Evolutionary conservation across 441 rosid genomes (phyloP), one percentile per base, ranked within the genome.

Genomic region (Omphalea diandra): DNA sequence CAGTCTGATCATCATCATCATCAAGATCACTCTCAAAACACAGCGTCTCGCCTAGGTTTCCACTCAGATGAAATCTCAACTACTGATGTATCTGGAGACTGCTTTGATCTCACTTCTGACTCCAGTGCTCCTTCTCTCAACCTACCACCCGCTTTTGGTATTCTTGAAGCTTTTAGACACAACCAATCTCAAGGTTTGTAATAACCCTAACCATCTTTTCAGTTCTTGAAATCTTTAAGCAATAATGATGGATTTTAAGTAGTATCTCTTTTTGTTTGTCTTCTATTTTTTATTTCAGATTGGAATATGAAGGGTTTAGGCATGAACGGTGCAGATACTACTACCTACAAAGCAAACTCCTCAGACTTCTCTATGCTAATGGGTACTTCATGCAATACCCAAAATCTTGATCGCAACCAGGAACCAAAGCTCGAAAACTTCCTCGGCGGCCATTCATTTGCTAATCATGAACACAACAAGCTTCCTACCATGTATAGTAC

Each of bases 391-490:
- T 82, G 93, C 91, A 86, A 72, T 70, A 69, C 32, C 33, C 85
- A 80, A 69, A 68, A 10, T 67, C 69, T 56, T 38, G 73, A 59
- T 75, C 76, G 67, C 33, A 78, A 55, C 55, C 84, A 79, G 75
- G 80, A 81, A 62, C 97, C 96, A 10, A 93, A 93, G 78, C 86
- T 90, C 12, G 97, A 93, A 72, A 86, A 90, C 84, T 93, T 93
- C 81, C 88, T 93, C 1, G 95, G 95, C 4, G 82, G 83, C 60
- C 80, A 75, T 73, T 76, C 87, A n/a, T 79, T 82, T 27, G 41
- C 76, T 31, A 69, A 49, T 44, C 80, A 62, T 29, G 81, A 77
- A n/a, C 80, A 65, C 41, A 78, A 11, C 12, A 40, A 79, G 60
- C 73, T 71, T 68, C 63, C 72, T 35, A 29, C 68, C 29, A 50